Conservation (phyloP, 2,329 filamentous ascomycete genomes). For the Parastagonospora nodorum region DNA sequence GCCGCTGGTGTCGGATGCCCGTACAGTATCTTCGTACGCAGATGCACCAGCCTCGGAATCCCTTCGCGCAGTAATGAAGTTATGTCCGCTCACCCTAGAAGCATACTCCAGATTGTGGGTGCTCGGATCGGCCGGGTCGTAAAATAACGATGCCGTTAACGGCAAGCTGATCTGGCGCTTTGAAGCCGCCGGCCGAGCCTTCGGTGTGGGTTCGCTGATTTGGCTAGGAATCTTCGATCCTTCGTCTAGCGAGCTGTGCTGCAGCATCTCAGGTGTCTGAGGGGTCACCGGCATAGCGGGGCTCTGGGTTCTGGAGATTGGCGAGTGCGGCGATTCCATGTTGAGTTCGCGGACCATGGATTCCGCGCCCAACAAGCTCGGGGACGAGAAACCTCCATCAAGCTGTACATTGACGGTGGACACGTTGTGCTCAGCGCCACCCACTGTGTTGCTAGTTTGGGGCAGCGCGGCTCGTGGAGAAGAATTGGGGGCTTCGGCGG, state of each 20-base stretch:
- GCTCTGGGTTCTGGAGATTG: conserved; percentile 42
- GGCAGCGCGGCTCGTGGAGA: conserved; percentile 2
- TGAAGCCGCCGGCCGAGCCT: conserved; percentile 40
- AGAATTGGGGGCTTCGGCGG: conserved; percentile 16
- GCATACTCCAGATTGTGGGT: conserved; percentile 56
- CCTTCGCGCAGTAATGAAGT: conserved; percentile 41
- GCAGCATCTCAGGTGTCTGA: conserved; percentile 42
- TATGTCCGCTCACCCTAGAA: conserved; percentile 51
- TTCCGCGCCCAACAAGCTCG: conserved; percentile 55
- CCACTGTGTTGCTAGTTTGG: conserved; percentile 13
- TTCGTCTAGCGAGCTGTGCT: conserved; percentile 38
- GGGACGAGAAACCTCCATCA: conserved; percentile 34
- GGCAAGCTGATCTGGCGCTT: conserved; percentile 52
- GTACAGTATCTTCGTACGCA: conserved; percentile 36
- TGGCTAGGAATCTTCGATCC: conserved; percentile 33
- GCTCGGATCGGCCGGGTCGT: conserved; percentile 48
- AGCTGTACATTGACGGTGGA: conserved; percentile 25
- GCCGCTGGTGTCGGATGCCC: conserved; percentile 26
- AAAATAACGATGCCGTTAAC: conserved; percentile 52
- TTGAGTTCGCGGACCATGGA: conserved; percentile 55
- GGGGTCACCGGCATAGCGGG: conserved; percentile 47
- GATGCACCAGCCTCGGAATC: conserved; percentile 23
- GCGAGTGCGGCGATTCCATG: conserved; percentile 53
- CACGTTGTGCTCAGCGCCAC: conserved; percentile 13
- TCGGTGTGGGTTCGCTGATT: conserved; percentile 45